Evolutionary conservation across 495 filamentous ascomycete genomes (phyloP).

Genomic region (Penicillium waksmanii): DNA sequence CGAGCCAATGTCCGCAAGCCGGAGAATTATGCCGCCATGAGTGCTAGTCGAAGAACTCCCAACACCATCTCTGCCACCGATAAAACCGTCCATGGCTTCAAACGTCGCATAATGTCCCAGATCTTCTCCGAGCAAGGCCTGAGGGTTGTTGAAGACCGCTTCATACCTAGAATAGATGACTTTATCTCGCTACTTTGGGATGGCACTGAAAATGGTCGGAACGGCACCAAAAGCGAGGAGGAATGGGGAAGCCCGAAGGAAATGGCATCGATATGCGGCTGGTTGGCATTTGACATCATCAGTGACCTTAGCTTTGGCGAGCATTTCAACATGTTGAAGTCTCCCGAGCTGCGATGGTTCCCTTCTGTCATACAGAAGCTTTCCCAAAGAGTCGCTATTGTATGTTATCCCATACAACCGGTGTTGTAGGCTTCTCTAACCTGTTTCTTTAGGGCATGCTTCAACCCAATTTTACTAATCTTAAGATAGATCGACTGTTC

Average conservation of each 20-base stretch:
- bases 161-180: conserved; percentile 12
- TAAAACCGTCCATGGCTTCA: conserved; percentile 41
- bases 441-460: background rate
- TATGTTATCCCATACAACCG: no score
- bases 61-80: conserved; percentile 43
- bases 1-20: conserved; percentile 22
- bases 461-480: conserved; percentile 12
- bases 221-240: background rate
- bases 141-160: conserved; percentile 32
- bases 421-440: no score
- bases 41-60: conserved; percentile 19
- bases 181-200: conserved; percentile 3
- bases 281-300: conserved; percentile 35
- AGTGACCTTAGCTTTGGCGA: conserved; percentile 30
- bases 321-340: conserved; percentile 24
- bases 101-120: conserved; percentile 39
- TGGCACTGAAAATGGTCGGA: background rate
- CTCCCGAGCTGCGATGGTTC: conserved; percentile 25
- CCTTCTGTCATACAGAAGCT: conserved; percentile 22
- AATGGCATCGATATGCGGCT: conserved; percentile 14
- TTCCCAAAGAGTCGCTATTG: conserved; percentile 17
- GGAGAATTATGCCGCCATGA: conserved; percentile 15
- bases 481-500: conserved; percentile 25
- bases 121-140: conserved; percentile 42
- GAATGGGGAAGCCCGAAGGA: conserved; percentile 16